These are phyloP conservation scores for Phytophthora citricola DNA, from an alignment of 352 stramenopile genomes.

Conservation along the genomic window DNA sequence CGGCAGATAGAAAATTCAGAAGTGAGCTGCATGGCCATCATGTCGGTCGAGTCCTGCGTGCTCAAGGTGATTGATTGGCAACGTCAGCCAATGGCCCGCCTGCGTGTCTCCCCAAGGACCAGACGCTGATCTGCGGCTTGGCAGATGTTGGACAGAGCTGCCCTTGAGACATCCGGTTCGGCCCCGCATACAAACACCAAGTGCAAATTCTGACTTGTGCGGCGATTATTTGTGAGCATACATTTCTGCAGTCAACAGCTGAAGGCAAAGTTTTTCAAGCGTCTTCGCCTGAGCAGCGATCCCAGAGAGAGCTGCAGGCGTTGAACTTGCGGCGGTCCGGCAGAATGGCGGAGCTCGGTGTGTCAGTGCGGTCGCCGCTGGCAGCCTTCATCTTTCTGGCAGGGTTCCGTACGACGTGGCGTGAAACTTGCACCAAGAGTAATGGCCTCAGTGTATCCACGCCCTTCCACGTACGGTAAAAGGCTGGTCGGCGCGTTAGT, in stretches of 20 bases:
- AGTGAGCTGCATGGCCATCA: constrained; percentile 24
- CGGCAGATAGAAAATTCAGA: constrained; percentile 34
- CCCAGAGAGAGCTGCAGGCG: constrained; percentile 3
- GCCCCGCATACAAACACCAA: constrained; percentile 17
- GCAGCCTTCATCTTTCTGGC: constrained; percentile 3
- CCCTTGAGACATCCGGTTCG: constrained; percentile 29
- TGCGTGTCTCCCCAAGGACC: constrained; percentile 10
- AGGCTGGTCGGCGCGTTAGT: constrained; percentile 10
- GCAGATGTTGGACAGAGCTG: constrained; percentile 25
- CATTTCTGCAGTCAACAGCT: background rate
- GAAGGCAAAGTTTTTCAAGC: no score
- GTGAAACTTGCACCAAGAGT: constrained; percentile 12
- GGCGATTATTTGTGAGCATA: constrained; percentile 11
- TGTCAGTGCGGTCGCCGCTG: background rate
- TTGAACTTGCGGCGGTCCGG: constrained; percentile 1
- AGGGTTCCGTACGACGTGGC: constrained; percentile 6
- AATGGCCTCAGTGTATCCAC: constrained; percentile 18
- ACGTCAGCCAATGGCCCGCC: background rate
- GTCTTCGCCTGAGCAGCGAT: background rate
- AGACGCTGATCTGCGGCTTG: constrained; percentile 17
- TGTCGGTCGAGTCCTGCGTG: background rate
- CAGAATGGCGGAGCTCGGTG: background rate
- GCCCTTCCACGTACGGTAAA: constrained; percentile 23
- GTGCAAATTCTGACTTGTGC: constrained; percentile 25
- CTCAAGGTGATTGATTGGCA: no score